phyloP scores from a whole-genome alignment of 2,329 filamentous ascomycete genomes.

The Onygena corvina region DNA sequence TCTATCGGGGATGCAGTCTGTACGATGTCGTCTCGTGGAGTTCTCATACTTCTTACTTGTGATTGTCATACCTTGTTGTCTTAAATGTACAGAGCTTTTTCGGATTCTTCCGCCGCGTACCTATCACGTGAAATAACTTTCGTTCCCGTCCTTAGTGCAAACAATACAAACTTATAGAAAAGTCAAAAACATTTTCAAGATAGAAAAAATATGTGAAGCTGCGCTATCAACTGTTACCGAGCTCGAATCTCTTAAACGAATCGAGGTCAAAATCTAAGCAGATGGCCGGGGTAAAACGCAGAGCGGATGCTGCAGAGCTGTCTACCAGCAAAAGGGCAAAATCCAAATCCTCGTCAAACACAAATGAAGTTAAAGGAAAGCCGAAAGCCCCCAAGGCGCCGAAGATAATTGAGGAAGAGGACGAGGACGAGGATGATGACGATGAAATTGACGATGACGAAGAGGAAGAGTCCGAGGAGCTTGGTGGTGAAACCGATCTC shows the following conservation, averaged over 20 bases:
- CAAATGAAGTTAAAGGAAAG: slow-evolving; percentile 21
- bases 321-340: slow-evolving; percentile 33
- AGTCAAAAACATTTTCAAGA: not conserved
- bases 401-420: not conserved
- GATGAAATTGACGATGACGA: not conserved
- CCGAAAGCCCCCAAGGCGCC: not conserved
- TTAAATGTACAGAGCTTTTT: not conserved
- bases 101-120: too few species aligned
- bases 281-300: slow-evolving; percentile 35
- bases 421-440: not conserved
- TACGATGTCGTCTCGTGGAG: not conserved
- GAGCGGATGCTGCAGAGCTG: slow-evolving; percentile 28
- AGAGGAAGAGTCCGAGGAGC: not conserved
- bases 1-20: not conserved
- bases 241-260: not conserved
- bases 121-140: slow-evolving; percentile 2
- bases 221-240: not conserved
- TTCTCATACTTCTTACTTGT: not conserved
- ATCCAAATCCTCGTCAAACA: slow-evolving; percentile 21
- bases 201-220: slow-evolving; percentile 22
- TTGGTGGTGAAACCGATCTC: not conserved
- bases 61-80: not conserved
- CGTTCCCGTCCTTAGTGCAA: not conserved
- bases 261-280: not conserved
- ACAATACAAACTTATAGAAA: slow-evolving; percentile 2